These are phyloP conservation scores for Pleurotus djamor DNA, from an alignment of 768 basidiomycete species.

Conservation along the genomic window DNA sequence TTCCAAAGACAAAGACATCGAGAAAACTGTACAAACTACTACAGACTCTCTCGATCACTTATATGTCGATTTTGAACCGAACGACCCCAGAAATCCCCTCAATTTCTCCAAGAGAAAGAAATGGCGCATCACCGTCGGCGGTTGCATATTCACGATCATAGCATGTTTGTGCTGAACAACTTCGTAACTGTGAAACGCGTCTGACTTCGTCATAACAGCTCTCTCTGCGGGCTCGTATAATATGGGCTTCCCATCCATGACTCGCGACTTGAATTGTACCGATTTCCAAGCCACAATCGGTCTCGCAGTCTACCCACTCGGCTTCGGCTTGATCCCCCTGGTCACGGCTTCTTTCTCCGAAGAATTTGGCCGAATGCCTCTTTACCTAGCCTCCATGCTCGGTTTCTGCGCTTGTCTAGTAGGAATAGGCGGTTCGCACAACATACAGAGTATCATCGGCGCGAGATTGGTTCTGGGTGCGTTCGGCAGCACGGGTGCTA, in stretches of 20 bases:
- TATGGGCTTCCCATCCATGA: slow-evolving; percentile 47
- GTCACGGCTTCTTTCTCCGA: slow-evolving; percentile 58
- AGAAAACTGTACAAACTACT: background rate
- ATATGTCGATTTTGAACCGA: slow-evolving; percentile 37
- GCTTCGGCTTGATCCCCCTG: slow-evolving; percentile 50
- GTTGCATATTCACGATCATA: slow-evolving; percentile 45
- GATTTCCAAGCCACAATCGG: slow-evolving; percentile 30
- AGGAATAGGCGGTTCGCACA: slow-evolving; percentile 18
- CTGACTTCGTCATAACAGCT: slow-evolving; percentile 21
- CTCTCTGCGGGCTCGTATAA: slow-evolving; percentile 38
- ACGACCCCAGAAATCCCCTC: slow-evolving; percentile 36
- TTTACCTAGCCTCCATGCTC: slow-evolving; percentile 40
- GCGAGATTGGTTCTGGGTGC: slow-evolving; percentile 11
- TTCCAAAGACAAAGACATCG: background rate
- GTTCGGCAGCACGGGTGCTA: slow-evolving; percentile 15
- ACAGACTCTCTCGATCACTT: background rate
- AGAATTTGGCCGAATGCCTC: slow-evolving; percentile 48
- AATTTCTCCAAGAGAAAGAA: slow-evolving; percentile 33
- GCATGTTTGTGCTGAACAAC: slow-evolving; percentile 32
- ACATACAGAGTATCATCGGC: slow-evolving; percentile 24
- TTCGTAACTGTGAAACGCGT: background rate
- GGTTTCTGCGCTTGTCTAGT: slow-evolving; percentile 37
- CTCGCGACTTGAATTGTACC: slow-evolving; percentile 26
- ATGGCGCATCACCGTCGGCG: slow-evolving; percentile 41
- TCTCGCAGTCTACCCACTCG: slow-evolving; percentile 40